Percentiles rank a stretch among this genome's conserved stretches.
These are phyloP conservation scores for Fusarium sp. DNA, from an alignment of 2,329 filamentous ascomycete genomes.

Conservation along the genomic window DNA sequence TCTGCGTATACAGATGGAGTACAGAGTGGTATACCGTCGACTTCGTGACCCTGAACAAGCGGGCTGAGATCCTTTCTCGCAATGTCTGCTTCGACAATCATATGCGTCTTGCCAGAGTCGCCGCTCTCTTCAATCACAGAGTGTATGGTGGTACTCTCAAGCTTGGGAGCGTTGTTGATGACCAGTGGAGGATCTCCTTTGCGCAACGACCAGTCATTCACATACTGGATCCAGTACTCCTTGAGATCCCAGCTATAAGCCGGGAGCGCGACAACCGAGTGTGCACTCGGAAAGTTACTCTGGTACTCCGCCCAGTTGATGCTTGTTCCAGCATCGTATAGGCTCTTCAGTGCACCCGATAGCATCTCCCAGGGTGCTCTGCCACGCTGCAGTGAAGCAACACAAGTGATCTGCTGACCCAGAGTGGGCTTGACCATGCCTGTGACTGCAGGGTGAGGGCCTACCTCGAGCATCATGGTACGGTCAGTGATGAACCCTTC, in stretches of 20 bases:
- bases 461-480: slow-evolving; percentile 33
- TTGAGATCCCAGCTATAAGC: slow-evolving; percentile 79
- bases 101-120: slow-evolving; percentile 23
- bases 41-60: slow-evolving; percentile 32
- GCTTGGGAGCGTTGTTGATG: slow-evolving; percentile 11
- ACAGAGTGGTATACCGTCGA: slow-evolving; percentile 37
- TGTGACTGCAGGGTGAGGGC: slow-evolving; percentile 34
- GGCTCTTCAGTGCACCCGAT: slow-evolving; percentile 3
- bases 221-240: slow-evolving; percentile 73
- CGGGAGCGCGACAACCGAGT: slow-evolving; percentile 68
- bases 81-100: slow-evolving; percentile 37
- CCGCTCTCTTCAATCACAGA: slow-evolving; percentile 30
- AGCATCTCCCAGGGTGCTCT: slow-evolving; percentile 28
- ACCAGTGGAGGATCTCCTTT: slow-evolving; percentile 60
- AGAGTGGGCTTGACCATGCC: slow-evolving; percentile 37
- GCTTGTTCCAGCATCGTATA: slow-evolving; percentile 26
- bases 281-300: slow-evolving; percentile 22
- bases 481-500: slow-evolving; percentile 10
- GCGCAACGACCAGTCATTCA: slow-evolving; percentile 76
- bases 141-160: slow-evolving; percentile 38
- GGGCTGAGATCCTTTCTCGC: slow-evolving; percentile 35
- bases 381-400: slow-evolving; percentile 29
- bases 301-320: slow-evolving; percentile 48
- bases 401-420: slow-evolving; percentile 20
- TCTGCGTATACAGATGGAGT: slow-evolving; percentile 37